Evolutionary conservation across 2,329 filamentous ascomycete genomes (phyloP).

Genomic region (Cercospora brassicicola): DNA sequence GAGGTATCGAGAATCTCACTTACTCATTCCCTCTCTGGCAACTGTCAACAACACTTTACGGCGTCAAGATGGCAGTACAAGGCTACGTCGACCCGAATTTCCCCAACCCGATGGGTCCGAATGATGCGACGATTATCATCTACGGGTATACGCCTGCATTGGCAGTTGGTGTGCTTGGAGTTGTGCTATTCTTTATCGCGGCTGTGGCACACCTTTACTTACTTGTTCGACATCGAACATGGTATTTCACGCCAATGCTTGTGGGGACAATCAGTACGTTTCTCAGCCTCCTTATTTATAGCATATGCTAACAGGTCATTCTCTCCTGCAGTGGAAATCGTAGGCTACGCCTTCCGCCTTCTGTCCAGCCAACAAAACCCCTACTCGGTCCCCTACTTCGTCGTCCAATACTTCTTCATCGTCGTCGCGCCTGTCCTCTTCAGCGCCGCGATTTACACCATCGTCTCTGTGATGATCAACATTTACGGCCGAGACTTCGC

Average conservation of each 20-base stretch:
- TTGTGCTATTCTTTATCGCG: conserved; percentile 48
- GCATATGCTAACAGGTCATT: not conserved
- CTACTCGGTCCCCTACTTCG: conserved; percentile 57
- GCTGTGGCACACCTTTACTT: conserved; percentile 43
- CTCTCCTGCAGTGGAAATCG: conserved; percentile 45
- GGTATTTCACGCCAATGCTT: conserved; percentile 52
- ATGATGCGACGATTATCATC: conserved; percentile 53
- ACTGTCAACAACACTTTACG: not conserved
- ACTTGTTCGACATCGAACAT: conserved; percentile 42
- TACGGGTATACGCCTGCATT: conserved; percentile 55
- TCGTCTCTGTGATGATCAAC: conserved; percentile 54
- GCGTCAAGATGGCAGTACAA: not conserved
- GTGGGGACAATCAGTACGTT: conserved; percentile 39
- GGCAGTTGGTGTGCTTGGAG: conserved; percentile 47
- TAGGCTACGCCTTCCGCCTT: conserved; percentile 53
- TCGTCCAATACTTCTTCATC: conserved; percentile 61
- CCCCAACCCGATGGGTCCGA: conserved; percentile 49
- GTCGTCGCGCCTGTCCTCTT: conserved; percentile 61
- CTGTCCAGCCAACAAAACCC: conserved; percentile 54
- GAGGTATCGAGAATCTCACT: not conserved
- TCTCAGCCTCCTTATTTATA: too few species aligned
- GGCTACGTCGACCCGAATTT: conserved; percentile 56
- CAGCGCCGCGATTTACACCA: conserved; percentile 58
- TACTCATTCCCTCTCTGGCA: too few species aligned
- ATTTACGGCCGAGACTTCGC: conserved; percentile 48